Evolutionary conservation across 2,329 filamentous ascomycete genomes (phyloP).

Genomic region (Basipetospora chlamydospora): DNA sequence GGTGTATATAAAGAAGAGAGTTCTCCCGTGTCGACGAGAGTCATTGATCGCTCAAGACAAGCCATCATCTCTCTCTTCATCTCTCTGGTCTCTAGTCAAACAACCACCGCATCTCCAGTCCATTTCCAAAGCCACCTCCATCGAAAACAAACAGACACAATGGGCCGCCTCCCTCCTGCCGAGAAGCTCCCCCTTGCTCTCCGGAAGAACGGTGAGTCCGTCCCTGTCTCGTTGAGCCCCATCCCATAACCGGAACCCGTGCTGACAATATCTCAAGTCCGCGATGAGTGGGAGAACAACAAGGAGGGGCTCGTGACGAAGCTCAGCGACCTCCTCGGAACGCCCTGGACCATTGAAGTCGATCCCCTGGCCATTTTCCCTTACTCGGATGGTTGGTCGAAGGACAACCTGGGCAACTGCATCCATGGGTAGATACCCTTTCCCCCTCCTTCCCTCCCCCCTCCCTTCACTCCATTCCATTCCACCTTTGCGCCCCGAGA

Average conservation of each 20-base stretch:
- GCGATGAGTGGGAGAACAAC: constrained; percentile 35
- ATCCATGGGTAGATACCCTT: constrained; percentile 28
- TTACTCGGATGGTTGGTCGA: constrained; percentile 26
- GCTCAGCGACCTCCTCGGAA: constrained; percentile 29
- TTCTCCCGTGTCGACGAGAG: no score
- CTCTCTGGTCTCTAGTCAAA: no score
- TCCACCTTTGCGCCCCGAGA: no score
- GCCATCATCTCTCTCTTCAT: no score
- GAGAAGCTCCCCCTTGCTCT: constrained; percentile 35
- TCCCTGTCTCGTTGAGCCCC: neutral
- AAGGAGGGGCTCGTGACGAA: constrained; percentile 27
- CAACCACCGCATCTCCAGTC: no score
- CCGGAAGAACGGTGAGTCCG: constrained; percentile 33
- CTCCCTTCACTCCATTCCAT: neutral
- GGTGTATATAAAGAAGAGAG: no score
- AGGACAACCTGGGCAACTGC: constrained; percentile 27
- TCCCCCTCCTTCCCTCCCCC: neutral
- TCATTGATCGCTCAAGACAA: no score
- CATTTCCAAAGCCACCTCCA: no score
- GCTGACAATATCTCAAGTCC: no score
- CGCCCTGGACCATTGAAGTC: constrained; percentile 33
- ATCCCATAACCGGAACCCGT: no score
- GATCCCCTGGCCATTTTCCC: constrained; percentile 31
- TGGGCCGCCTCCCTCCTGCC: constrained; percentile 26
- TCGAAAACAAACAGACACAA: constrained; percentile 10